Conservation (phyloP, 257 asterid genomes). For the Nemophila menziesii region DNA sequence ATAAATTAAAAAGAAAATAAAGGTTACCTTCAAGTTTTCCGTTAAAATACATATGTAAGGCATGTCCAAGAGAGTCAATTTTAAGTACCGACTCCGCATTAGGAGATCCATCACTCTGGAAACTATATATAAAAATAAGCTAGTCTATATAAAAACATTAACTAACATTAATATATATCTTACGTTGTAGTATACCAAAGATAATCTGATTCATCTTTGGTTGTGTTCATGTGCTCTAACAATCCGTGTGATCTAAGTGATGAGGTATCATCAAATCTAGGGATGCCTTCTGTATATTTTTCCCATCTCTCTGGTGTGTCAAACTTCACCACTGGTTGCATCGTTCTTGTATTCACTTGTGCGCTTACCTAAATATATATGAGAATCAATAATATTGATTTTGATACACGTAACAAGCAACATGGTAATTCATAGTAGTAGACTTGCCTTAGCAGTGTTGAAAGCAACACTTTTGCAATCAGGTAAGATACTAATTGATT, state of each 20-base stretch:
- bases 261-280: conserved; percentile 26
- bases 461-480: conserved; percentile 61
- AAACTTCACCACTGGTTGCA: conserved; percentile 26
- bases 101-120: conserved; percentile 22
- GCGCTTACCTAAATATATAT: conserved; percentile 29
- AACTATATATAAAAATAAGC: neutral
- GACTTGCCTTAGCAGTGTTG: conserved; percentile 72
- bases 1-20: neutral
- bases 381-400: neutral
- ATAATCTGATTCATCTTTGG: conserved; percentile 78
- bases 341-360: conserved; percentile 37
- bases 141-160: neutral
- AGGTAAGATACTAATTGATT: conserved; percentile 80
- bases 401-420: neutral
- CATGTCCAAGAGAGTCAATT: conserved; percentile 60
- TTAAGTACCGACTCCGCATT: conserved; percentile 29
- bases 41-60: conserved; percentile 47
- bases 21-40: conserved; percentile 48
- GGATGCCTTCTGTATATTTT: conserved; percentile 42
- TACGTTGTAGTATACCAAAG: conserved; percentile 81
- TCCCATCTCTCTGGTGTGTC: conserved; percentile 42
- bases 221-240: conserved; percentile 70
- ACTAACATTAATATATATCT: neutral
- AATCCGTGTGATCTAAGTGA: conserved; percentile 28
- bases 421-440: neutral